Evolutionary conservation across 108 stramenopile genomes (phyloP).

Genomic region (Cyclostephanos invisitatus): DNA sequence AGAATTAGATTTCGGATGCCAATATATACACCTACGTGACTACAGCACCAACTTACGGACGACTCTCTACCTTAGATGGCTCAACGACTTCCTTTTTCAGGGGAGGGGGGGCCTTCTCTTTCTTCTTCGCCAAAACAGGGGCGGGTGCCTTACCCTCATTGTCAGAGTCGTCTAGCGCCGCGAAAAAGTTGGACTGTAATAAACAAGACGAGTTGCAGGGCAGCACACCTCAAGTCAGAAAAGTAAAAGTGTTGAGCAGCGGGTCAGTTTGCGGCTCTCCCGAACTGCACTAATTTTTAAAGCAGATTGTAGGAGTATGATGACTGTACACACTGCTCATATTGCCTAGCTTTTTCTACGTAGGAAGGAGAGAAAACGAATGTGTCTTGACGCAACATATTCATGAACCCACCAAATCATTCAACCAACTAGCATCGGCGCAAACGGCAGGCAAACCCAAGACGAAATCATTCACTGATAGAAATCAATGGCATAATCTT

Average conservation of each 20-base stretch:
- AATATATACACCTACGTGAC: no score
- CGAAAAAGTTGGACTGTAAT: constrained; percentile 75
- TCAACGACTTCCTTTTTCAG: constrained; percentile 59
- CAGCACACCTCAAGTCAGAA: neutral
- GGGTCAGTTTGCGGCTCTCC: neutral
- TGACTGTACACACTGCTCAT: neutral
- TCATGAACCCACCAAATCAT: no score
- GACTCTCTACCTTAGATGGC: constrained; percentile 61
- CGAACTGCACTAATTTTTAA: no score
- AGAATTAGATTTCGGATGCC: neutral
- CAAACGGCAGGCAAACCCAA: neutral
- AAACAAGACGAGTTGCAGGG: constrained; percentile 6
- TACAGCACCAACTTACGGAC: constrained; percentile 30
- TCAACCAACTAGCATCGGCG: neutral
- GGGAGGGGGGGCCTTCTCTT: constrained; percentile 37
- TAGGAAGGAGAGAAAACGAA: neutral
- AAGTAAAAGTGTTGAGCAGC: neutral
- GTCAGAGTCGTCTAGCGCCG: constrained; percentile 85
- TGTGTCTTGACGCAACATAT: neutral
- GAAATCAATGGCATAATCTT: neutral
- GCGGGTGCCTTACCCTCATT: constrained; percentile 61
- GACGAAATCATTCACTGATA: neutral
- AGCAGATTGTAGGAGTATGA: neutral
- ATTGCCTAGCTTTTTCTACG: neutral
- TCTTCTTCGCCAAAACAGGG: constrained; percentile 49